A percentile compares a stretch with the other conserved stretches of the same genome.
Evolutionary conservation across 1,284 basidiomycete species (phyloP).

Genomic region (Macrocystidia cucumis): DNA sequence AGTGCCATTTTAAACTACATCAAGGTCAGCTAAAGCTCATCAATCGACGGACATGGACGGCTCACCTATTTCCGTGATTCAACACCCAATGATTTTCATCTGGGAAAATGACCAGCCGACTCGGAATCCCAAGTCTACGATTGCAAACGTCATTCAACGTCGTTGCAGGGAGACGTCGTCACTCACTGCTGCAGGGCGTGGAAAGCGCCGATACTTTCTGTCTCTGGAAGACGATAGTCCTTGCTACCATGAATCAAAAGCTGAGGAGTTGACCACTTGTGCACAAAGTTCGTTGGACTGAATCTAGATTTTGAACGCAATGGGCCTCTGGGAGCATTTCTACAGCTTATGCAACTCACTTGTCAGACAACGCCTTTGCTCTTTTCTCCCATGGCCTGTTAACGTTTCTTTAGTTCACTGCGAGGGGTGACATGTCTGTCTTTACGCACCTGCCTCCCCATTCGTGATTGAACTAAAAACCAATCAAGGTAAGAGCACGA

Average conservation of each 20-base stretch:
- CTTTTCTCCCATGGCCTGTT: slow-evolving; percentile 63
- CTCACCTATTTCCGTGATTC: slow-evolving; percentile 65
- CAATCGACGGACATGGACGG: too few relatives aligned
- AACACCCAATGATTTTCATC: slow-evolving; percentile 93
- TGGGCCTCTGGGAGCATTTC: background rate
- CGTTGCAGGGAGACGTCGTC: slow-evolving; percentile 14
- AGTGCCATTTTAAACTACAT: slow-evolving; percentile 72
- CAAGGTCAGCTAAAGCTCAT: slow-evolving; percentile 2
- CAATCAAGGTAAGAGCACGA: slow-evolving; percentile 5
- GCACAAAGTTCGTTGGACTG: slow-evolving; percentile 73
- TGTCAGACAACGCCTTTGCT: slow-evolving; percentile 43
- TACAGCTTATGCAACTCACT: slow-evolving; percentile 28
- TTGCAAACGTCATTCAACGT: slow-evolving; percentile 7
- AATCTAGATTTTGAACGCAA: slow-evolving; percentile 29
- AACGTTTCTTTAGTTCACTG: too few relatives aligned
- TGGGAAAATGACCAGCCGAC: slow-evolving; percentile 83
- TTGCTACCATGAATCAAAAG: slow-evolving; percentile 82
- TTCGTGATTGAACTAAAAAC: slow-evolving; percentile 68
- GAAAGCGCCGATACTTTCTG: slow-evolving; percentile 77
- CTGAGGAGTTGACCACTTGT: slow-evolving; percentile 82
- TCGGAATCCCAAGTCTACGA: slow-evolving; percentile 63
- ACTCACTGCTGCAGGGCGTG: slow-evolving; percentile 74
- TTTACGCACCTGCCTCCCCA: slow-evolving; percentile 55
- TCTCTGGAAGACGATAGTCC: slow-evolving; percentile 80
- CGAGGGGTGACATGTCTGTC: too few relatives aligned